Evolutionary conservation across 2,329 filamentous ascomycete genomes (phyloP).

Genomic region (Coniochaeta prunicola): DNA sequence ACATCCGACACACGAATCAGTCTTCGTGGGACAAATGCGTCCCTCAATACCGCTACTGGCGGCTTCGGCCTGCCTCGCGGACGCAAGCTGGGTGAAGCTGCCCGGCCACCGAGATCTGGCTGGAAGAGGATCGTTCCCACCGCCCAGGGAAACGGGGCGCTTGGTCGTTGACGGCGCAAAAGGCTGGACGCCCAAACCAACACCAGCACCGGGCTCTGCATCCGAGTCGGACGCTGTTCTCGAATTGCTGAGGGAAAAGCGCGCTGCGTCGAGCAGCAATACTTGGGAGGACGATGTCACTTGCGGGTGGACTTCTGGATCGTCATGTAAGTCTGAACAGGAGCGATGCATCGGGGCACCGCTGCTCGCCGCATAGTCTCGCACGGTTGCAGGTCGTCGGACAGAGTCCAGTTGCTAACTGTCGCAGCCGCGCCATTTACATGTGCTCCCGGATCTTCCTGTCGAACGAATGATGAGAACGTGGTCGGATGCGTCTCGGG

Average conservation of each 20-base stretch:
- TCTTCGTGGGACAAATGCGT: background rate
- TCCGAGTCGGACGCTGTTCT: slow-evolving; percentile 8
- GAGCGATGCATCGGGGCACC: background rate
- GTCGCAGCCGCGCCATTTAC: slow-evolving; percentile 9
- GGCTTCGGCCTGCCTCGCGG: slow-evolving; percentile 2
- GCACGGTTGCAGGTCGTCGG: too few species aligned
- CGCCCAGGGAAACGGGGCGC: slow-evolving; percentile 7
- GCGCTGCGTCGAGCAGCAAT: slow-evolving; percentile 8
- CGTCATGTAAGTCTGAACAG: slow-evolving; percentile 11
- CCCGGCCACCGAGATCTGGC: background rate
- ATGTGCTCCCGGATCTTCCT: slow-evolving; percentile 10
- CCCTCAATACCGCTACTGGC: background rate
- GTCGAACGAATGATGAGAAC: slow-evolving; percentile 23
- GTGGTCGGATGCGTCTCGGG: slow-evolving; percentile 27
- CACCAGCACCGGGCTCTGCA: slow-evolving; percentile 7
- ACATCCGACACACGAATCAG: background rate
- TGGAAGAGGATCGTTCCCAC: background rate
- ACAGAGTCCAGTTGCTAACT: background rate
- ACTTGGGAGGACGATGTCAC: slow-evolving; percentile 16
- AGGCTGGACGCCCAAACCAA: slow-evolving; percentile 13
- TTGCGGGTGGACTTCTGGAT: slow-evolving; percentile 18
- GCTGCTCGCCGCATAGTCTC: background rate
- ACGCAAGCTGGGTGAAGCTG: slow-evolving; percentile 5
- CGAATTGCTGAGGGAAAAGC: slow-evolving; percentile 11
- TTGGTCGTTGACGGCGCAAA: slow-evolving; percentile 5